Base-by-base conservation (phyloP, 805 yeast genomes). In the Ogataea glucozyma region DNA sequence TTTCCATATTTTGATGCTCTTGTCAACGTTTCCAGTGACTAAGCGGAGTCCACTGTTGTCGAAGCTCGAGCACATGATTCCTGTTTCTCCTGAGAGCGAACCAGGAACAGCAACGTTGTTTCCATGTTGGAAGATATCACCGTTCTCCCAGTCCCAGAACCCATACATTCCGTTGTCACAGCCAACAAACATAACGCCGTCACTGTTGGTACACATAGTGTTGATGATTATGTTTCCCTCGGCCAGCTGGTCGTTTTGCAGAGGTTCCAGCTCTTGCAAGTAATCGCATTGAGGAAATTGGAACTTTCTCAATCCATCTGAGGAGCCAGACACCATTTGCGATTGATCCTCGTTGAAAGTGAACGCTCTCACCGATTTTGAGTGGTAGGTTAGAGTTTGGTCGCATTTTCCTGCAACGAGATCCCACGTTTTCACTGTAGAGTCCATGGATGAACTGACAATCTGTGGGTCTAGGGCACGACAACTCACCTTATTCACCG, bases 401-500 rank as follows among this genome's bases (percentile, higher is more conserved):
- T 70, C 71, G 1, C 90, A 75, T 51, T 79, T 79, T 5, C 91
- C 96, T 16, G 89, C 88, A 3, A 85, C 78, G 21, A 88, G 59
- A 62, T 93, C 98, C 96, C 97, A 93, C n/a, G 90, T 67, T 46
- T 89, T 69, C 3, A 93, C 76, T 0, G 97, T 88, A 1, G 85
- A 73, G 62, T 93, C 99, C 75, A 80, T 81, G 0, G 96, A 85
- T 16, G 88, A 79, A 17, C 95, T 76, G 6, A 91, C 67, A 2
- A 93, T 70, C 61, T 93, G 98, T 1, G 98, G 98, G 47, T 88
- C 95, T 1, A 78, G 78, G 0, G 78, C 71, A 39, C 85, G 82
- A 43, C 88, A 72, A 26, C 69, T 70, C 1, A 93, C 84, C 38
- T 82, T 71, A 42, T 83, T 83, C 4, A 93, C 78, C 12, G 93